These are phyloP conservation scores for Sequoiadendron giganteum DNA, from an alignment of 75 land plant genomes.

Conservation along the genomic window DNA sequence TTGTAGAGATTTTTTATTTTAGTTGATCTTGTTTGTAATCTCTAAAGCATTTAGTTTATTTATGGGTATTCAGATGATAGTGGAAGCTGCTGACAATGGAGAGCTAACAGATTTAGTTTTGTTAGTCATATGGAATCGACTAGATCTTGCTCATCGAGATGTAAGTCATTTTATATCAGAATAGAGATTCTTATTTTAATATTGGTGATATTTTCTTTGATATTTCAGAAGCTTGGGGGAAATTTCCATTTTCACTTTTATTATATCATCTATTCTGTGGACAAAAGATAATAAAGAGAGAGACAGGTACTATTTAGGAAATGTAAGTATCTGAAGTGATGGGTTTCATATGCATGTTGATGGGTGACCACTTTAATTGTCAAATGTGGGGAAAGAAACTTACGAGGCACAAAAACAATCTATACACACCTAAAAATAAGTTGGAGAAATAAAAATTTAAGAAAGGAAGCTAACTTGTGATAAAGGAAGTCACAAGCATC, in stretches of 20 bases:
- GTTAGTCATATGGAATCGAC: slow-evolving; percentile 90
- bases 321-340: not conserved
- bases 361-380: not conserved
- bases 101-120: slow-evolving; percentile 86
- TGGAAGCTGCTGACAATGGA: slow-evolving; percentile 88
- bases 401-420: not conserved
- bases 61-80: slow-evolving; percentile 69
- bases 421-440: not conserved
- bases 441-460: not conserved
- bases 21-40: not conserved
- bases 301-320: not conserved
- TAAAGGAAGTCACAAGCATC: too few species aligned
- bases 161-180: slow-evolving; percentile 35
- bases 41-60: not conserved
- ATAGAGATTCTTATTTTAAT: too few species aligned
- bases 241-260: not conserved
- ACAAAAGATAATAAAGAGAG: not conserved
- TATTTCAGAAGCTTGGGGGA: not conserved
- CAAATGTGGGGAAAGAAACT: not conserved
- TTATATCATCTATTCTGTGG: not conserved
- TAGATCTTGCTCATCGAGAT: slow-evolving; percentile 95
- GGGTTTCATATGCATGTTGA: not conserved
- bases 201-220: slow-evolving; percentile 11
- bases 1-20: not conserved
- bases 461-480: not conserved